These are phyloP conservation scores for Vickermania ingenoplastis DNA, from an alignment of 208 protist species.

Conservation along the genomic window DNA sequence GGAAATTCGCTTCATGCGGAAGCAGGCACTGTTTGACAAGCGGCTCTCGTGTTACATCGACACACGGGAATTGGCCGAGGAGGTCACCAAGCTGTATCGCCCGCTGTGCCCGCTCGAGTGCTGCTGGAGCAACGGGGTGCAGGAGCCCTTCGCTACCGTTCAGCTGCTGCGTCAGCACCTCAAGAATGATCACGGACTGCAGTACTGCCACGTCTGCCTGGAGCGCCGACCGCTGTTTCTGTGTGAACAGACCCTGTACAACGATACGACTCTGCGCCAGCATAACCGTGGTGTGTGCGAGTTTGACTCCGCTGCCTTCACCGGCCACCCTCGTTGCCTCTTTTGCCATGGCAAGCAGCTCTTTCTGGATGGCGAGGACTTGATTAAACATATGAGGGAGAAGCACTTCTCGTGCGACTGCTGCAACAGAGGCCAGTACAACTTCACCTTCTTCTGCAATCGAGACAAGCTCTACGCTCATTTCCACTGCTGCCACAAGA, in stretches of 20 bases:
- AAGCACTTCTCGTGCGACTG: slow-evolving; percentile 85
- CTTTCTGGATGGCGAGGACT: slow-evolving; percentile 77
- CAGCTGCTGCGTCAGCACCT: slow-evolving; percentile 65
- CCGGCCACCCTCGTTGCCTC: slow-evolving; percentile 70
- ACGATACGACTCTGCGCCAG: slow-evolving; percentile 19
- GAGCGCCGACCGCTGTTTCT: slow-evolving; percentile 65
- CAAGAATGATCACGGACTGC: slow-evolving; percentile 39
- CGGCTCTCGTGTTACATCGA: slow-evolving; percentile 54
- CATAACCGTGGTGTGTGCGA: slow-evolving; percentile 56
- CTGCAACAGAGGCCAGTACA: slow-evolving; percentile 75
- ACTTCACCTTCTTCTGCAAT: slow-evolving; percentile 76
- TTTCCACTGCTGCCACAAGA: slow-evolving; percentile 57
- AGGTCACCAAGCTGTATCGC: slow-evolving; percentile 68
- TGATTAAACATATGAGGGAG: slow-evolving; percentile 85
- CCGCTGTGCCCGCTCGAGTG: slow-evolving; percentile 49
- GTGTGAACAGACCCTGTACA: slow-evolving; percentile 78
- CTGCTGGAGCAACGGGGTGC: slow-evolving; percentile 55
- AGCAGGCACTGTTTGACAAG: slow-evolving; percentile 15
- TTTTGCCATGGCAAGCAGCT: slow-evolving; percentile 45
- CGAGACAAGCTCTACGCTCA: slow-evolving; percentile 67
- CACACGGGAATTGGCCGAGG: slow-evolving; percentile 23
- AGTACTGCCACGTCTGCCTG: slow-evolving; percentile 73
- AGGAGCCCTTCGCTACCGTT: slow-evolving; percentile 68
- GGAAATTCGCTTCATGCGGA: slow-evolving; percentile 34
- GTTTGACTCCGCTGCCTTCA: slow-evolving; percentile 57